Evolutionary conservation across 768 basidiomycete genomes (phyloP).

Genomic region (Lactarius quietus): DNA sequence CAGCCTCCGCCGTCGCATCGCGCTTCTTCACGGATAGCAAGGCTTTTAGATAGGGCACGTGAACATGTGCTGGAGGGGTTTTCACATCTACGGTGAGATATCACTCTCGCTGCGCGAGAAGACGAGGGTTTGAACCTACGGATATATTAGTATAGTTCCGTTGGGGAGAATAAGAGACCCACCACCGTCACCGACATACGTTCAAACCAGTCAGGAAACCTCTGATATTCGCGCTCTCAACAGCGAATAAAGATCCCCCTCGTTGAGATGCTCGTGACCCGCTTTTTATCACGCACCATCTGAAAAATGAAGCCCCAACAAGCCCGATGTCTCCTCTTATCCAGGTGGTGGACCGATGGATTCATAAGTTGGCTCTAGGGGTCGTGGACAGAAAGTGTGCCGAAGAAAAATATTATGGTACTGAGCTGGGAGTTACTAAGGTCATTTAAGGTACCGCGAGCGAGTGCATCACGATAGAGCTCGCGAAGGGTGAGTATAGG

Average conservation of each 20-base stretch:
- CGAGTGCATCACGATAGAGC: slow-evolving; percentile 14
- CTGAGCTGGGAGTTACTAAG: slow-evolving; percentile 21
- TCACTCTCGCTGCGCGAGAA: slow-evolving; percentile 12
- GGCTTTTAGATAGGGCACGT: slow-evolving; percentile 11
- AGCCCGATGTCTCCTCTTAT: slow-evolving; percentile 26
- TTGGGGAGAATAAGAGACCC: background rate
- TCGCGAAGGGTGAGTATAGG: slow-evolving; percentile 13
- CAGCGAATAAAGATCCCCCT: slow-evolving; percentile 60
- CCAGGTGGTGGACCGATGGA: slow-evolving; percentile 32
- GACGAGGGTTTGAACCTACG: slow-evolving; percentile 1
- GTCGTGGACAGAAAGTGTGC: slow-evolving; percentile 20
- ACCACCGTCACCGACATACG: slow-evolving; percentile 21
- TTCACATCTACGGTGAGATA: slow-evolving; percentile 23
- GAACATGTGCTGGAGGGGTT: background rate
- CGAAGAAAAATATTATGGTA: slow-evolving; percentile 22
- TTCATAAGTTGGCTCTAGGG: slow-evolving; percentile 3
- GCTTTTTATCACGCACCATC: slow-evolving; percentile 44
- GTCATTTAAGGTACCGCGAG: slow-evolving; percentile 11
- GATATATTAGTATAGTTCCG: background rate
- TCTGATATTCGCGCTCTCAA: slow-evolving; percentile 40
- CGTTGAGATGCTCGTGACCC: slow-evolving; percentile 32
- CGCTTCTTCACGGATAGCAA: slow-evolving; percentile 15
- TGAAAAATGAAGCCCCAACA: slow-evolving; percentile 52
- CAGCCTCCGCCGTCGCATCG: slow-evolving; percentile 1
- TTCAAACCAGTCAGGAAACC: background rate